These are phyloP conservation scores for Crotalaria pallida DNA, from an alignment of 306 rosid species.

Conservation along the genomic window DNA sequence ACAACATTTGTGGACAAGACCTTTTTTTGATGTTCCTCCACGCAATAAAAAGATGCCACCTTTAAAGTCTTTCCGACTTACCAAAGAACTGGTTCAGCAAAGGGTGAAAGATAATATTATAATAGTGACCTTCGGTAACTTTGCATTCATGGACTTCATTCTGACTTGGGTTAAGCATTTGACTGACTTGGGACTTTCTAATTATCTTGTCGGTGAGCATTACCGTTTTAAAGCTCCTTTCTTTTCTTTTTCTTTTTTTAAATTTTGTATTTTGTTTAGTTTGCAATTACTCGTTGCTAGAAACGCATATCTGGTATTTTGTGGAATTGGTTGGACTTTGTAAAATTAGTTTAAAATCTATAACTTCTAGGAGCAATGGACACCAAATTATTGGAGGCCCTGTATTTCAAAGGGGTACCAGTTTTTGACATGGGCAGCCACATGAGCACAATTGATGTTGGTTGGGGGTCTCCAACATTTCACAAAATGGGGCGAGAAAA, in stretches of 20 bases:
- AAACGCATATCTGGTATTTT: not conserved
- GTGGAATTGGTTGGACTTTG: not conserved
- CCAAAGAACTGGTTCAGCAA: constrained; percentile 66
- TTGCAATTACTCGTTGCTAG: constrained; percentile 1
- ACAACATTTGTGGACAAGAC: constrained; percentile 25
- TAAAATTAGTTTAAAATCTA: constrained; percentile 24
- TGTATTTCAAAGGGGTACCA: constrained; percentile 90
- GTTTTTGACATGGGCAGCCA: constrained; percentile 98
- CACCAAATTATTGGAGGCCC: constrained; percentile 80
- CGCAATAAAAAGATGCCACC: constrained; percentile 55
- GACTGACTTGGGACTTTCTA: constrained; percentile 67
- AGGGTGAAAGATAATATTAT: constrained; percentile 76
- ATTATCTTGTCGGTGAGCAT: constrained; percentile 86
- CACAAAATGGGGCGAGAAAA: constrained; percentile 99
- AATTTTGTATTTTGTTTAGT: constrained; percentile 5
- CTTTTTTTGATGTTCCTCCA: constrained; percentile 57
- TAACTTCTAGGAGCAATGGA: constrained; percentile 91
- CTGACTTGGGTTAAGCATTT: constrained; percentile 85
- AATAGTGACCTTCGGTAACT: constrained; percentile 91
- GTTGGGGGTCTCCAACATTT: constrained; percentile 96
- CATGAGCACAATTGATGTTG: constrained; percentile 93
- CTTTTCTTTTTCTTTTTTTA: not conserved
- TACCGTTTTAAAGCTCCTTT: not conserved
- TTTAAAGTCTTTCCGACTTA: constrained; percentile 48
- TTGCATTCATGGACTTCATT: constrained; percentile 97